These are phyloP conservation scores for Zygotorulaspora florentina DNA, from an alignment of 805 yeast genomes.

Conservation along the genomic window DNA sequence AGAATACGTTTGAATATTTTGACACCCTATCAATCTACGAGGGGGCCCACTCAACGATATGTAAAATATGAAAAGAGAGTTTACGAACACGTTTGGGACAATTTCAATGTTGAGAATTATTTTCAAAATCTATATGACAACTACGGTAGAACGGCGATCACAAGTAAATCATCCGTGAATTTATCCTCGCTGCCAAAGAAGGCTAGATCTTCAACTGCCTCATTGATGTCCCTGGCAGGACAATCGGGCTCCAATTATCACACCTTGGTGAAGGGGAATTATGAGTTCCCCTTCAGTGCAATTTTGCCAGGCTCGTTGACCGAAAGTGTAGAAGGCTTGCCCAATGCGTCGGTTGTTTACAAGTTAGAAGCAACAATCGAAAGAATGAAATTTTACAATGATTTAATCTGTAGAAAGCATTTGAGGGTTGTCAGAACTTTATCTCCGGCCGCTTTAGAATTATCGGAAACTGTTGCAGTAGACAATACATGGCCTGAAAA, in stretches of 20 bases:
- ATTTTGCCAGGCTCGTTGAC: conserved; percentile 78
- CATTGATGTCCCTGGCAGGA: conserved; percentile 33
- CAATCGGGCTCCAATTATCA: conserved; percentile 31
- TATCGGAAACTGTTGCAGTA: conserved; percentile 87
- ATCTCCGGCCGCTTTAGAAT: conserved; percentile 80
- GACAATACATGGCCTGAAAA: conserved; percentile 95
- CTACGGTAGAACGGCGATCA: conserved; percentile 20
- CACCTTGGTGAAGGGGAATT: conserved; percentile 65
- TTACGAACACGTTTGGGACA: conserved; percentile 78
- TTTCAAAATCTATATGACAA: conserved; percentile 30
- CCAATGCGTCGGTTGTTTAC: conserved; percentile 70
- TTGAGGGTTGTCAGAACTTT: conserved; percentile 80
- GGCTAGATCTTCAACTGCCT: conserved; percentile 35
- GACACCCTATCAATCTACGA: conserved; percentile 46
- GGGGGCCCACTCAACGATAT: conserved; percentile 45
- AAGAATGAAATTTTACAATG: conserved; percentile 69
- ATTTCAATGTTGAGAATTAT: conserved; percentile 49
- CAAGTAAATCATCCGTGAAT: conserved; percentile 21
- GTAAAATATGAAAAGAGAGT: conserved; percentile 54
- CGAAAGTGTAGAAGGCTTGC: conserved; percentile 87
- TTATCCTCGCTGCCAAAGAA: conserved; percentile 27
- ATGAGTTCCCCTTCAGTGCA: conserved; percentile 85
- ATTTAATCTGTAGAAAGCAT: conserved; percentile 62
- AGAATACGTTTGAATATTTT: conserved; percentile 63
- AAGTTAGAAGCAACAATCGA: conserved; percentile 76